These are phyloP conservation scores for Dichomitus squalens DNA, from an alignment of 1,284 basidiomycete species.

Conservation along the genomic window DNA sequence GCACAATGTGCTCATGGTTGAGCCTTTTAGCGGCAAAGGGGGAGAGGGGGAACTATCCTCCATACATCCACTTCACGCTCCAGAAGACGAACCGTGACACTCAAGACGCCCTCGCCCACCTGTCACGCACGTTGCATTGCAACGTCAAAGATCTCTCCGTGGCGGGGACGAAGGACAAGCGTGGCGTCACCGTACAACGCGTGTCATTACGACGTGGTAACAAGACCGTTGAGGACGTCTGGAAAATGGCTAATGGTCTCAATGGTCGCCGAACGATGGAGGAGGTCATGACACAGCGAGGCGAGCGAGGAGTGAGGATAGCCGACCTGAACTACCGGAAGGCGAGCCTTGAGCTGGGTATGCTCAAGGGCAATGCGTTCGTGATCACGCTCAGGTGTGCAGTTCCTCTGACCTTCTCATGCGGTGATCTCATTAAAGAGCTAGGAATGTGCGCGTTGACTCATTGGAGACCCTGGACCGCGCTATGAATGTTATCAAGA, in stretches of 20 bases:
- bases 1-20: background rate
- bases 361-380: conserved; percentile 96
- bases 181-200: conserved; percentile 93
- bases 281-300: conserved; percentile 68
- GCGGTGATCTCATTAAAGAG: background rate
- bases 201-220: conserved; percentile 83
- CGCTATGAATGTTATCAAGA: conserved; percentile 81
- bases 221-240: conserved; percentile 84
- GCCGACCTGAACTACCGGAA: conserved; percentile 88
- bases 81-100: conserved; percentile 99
- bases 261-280: conserved; percentile 57
- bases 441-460: conserved; percentile 81
- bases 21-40: conserved; percentile 30
- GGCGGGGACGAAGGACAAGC: conserved; percentile 98
- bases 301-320: conserved; percentile 89
- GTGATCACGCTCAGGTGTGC: conserved; percentile 87
- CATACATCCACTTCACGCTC: conserved; percentile 95
- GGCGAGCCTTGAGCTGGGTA: conserved; percentile 85
- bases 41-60: conserved; percentile 70
- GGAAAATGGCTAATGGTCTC: conserved; percentile 76
- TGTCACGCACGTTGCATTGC: conserved; percentile 78
- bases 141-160: conserved; percentile 82
- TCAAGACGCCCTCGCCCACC: conserved; percentile 86
- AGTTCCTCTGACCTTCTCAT: background rate
- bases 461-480: conserved; percentile 72